Percentiles rank a stretch among this genome's conserved stretches.
These are phyloP conservation scores for Colletotrichum sp. DNA, from an alignment of 2,329 filamentous ascomycete genomes.

Conservation along the genomic window DNA sequence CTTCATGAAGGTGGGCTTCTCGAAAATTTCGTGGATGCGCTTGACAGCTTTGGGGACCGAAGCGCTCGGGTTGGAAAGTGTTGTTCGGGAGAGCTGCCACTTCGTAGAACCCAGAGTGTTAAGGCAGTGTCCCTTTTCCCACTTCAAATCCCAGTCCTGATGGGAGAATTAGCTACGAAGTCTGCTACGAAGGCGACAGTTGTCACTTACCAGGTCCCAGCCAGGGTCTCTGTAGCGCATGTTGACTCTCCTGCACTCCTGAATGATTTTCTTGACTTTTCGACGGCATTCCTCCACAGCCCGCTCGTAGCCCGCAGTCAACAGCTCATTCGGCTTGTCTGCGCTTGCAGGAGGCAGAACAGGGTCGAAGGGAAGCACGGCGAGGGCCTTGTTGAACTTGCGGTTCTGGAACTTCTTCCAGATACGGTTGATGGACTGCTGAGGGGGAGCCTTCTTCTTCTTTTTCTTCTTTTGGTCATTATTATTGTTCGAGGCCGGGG, in stretches of 20 bases:
- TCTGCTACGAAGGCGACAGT: background rate
- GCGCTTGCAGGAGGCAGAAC: conserved; percentile 55
- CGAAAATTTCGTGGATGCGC: conserved; percentile 75
- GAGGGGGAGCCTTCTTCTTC: conserved; percentile 65
- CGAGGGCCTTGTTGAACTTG: conserved; percentile 69
- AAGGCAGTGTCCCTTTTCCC: conserved; percentile 61
- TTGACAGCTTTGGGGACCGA: conserved; percentile 76
- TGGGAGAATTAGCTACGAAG: background rate
- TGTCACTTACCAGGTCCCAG: conserved; percentile 59
- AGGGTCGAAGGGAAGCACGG: conserved; percentile 69
- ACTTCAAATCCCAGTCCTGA: conserved; percentile 72
- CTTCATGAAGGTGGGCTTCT: conserved; percentile 71
- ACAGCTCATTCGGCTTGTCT: conserved; percentile 63
- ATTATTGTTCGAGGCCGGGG: conserved; percentile 36
- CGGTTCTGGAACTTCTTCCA: conserved; percentile 66
- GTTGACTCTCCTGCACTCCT: conserved; percentile 75
- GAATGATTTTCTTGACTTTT: conserved; percentile 65
- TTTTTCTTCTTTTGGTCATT: conserved; percentile 58
- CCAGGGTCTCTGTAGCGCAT: conserved; percentile 77
- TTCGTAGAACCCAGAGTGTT: conserved; percentile 57
- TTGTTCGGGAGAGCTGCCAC: conserved; percentile 55
- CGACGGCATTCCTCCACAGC: conserved; percentile 68
- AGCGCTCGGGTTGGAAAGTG: conserved; percentile 50
- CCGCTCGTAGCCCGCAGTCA: conserved; percentile 66
- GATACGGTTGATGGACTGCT: conserved; percentile 70